phyloP scores from a whole-genome alignment of 2,329 filamentous ascomycete species.

The Penicillium corylophilum region DNA sequence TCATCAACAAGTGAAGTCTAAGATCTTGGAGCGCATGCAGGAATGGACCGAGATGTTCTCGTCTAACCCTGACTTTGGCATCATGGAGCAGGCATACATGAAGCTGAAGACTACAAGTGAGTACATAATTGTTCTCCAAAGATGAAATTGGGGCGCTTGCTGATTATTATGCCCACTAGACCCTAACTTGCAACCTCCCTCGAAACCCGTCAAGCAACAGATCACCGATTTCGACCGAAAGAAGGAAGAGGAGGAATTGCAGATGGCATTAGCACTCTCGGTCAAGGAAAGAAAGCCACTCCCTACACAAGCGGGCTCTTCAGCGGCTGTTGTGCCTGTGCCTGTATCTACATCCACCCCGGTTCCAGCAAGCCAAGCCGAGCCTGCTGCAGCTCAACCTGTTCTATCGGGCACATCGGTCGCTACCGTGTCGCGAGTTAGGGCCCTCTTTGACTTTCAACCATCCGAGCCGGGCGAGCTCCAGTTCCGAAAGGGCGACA shows the following conservation, averaged over 20 bases:
- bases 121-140: slow-evolving; percentile 12
- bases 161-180: slow-evolving; percentile 56
- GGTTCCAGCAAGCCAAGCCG: slow-evolving; percentile 35
- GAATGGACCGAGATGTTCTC: slow-evolving; percentile 96
- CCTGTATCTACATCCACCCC: slow-evolving; percentile 27
- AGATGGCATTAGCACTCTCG: slow-evolving; percentile 91
- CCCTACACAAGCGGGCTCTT: slow-evolving; percentile 38
- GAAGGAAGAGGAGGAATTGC: slow-evolving; percentile 95
- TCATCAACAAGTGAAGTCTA: slow-evolving; percentile 92
- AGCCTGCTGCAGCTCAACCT: slow-evolving; percentile 53
- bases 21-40: slow-evolving; percentile 94
- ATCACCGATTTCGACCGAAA: slow-evolving; percentile 87
- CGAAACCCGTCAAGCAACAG: slow-evolving; percentile 87
- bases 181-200: slow-evolving; percentile 85
- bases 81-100: slow-evolving; percentile 94
- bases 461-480: slow-evolving; percentile 92
- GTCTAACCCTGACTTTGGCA: slow-evolving; percentile 84
- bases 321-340: slow-evolving; percentile 9
- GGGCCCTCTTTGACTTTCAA: slow-evolving; percentile 90
- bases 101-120: slow-evolving; percentile 72
- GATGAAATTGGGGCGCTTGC: not conserved
- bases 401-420: slow-evolving; percentile 84
- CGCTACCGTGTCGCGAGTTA: slow-evolving; percentile 90
- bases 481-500: slow-evolving; percentile 93
- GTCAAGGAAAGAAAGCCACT: slow-evolving; percentile 73